Conservation (phyloP, 768 basidiomycete genomes). For the Chalciporus pseudorubinellus region DNA sequence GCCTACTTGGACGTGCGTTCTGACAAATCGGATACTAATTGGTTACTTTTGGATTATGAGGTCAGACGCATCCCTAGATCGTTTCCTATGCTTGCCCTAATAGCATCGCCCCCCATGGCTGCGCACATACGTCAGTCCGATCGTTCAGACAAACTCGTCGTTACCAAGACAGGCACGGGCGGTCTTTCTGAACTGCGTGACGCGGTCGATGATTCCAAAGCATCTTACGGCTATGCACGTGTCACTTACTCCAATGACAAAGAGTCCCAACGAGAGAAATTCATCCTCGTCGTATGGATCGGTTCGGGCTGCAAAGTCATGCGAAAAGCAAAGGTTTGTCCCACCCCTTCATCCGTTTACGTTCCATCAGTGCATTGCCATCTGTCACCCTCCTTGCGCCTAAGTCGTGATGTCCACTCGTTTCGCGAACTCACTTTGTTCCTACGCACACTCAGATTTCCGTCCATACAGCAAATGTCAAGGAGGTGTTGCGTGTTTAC, state of each 20-base stretch:
- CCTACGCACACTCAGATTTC: slow-evolving; percentile 61
- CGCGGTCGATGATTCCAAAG: slow-evolving; percentile 66
- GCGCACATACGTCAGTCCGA: slow-evolving; percentile 46
- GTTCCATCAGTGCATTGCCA: slow-evolving; percentile 13
- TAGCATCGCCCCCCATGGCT: slow-evolving; percentile 16
- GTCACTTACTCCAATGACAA: slow-evolving; percentile 85
- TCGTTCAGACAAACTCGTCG: slow-evolving; percentile 73
- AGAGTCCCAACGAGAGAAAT: slow-evolving; percentile 86
- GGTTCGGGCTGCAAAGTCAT: slow-evolving; percentile 81
- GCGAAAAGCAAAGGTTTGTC: slow-evolving; percentile 83
- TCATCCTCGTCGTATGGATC: slow-evolving; percentile 83
- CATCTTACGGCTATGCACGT: slow-evolving; percentile 82
- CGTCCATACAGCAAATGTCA: slow-evolving; percentile 88
- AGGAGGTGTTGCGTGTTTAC: slow-evolving; percentile 69
- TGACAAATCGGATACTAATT: slow-evolving; percentile 85
- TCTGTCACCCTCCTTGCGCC: slow-evolving; percentile 15
- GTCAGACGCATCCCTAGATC: slow-evolving; percentile 35
- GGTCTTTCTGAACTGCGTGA: slow-evolving; percentile 77
- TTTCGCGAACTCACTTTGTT: slow-evolving; percentile 30
- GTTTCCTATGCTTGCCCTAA: slow-evolving; percentile 9
- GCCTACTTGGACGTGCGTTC: slow-evolving; percentile 87
- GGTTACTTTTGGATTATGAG: slow-evolving; percentile 89
- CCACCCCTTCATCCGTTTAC: slow-evolving; percentile 12
- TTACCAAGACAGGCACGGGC: slow-evolving; percentile 78
- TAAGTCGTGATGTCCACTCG: slow-evolving; percentile 17